Evolutionary conservation across 2,329 filamentous ascomycete species (phyloP).

Genomic region (Pochonia chlamydosporia): DNA sequence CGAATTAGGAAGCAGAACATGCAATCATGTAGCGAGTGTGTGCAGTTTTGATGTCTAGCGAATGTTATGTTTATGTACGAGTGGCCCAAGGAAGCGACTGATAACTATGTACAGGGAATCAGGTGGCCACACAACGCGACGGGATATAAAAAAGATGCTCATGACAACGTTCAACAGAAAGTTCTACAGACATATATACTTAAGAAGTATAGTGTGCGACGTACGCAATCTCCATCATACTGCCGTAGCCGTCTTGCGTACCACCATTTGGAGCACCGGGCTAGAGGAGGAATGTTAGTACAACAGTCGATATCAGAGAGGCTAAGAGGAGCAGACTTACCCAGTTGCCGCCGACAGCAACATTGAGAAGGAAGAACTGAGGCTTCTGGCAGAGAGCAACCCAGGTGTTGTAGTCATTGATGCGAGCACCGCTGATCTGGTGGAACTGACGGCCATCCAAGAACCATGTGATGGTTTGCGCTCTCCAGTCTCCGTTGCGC

Average conservation of each 20-base stretch:
- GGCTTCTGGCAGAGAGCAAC: conserved; percentile 42
- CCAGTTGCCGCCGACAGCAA: conserved; percentile 49
- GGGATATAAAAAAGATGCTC: neutral
- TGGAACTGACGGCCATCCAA: conserved; percentile 39
- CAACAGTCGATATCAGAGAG: neutral
- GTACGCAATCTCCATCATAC: conserved; percentile 47
- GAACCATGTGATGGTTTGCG: conserved; percentile 47
- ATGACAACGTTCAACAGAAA: neutral
- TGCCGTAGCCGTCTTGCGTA: conserved; percentile 40
- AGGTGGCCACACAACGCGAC: neutral
- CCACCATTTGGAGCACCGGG: conserved; percentile 41
- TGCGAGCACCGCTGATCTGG: conserved; percentile 35
- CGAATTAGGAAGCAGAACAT: neutral
- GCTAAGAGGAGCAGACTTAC: conserved; percentile 28
- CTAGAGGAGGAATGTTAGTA: conserved; percentile 21
- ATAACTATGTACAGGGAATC: conserved; percentile 12
- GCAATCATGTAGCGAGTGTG: neutral
- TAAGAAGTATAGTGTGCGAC: conserved; percentile 34
- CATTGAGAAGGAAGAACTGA: conserved; percentile 47
- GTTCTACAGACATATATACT: neutral
- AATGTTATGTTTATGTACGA: conserved; percentile 5
- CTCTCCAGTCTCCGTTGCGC: conserved; percentile 35
- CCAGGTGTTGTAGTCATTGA: conserved; percentile 44
- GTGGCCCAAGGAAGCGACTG: conserved; percentile 3
- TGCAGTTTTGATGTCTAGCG: neutral